Evolutionary conservation across 1,139 yeast species (phyloP).

Genomic region (Lodderomyces margitis): DNA sequence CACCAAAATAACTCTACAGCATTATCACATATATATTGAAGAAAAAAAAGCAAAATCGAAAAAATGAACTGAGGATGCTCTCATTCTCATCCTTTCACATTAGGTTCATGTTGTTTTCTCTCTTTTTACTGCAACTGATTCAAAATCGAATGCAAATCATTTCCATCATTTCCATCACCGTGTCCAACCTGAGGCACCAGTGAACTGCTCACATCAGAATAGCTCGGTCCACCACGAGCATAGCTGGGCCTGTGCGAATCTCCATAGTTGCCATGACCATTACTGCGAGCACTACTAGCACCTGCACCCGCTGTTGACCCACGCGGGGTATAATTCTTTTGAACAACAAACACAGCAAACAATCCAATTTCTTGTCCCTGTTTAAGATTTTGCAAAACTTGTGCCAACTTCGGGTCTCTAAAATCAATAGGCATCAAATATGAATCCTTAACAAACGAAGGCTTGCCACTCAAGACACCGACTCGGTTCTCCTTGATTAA

Average conservation of each 20-base stretch:
- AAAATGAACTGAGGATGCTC: too few species aligned
- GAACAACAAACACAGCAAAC: constrained; percentile 47
- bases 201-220: background rate
- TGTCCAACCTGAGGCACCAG: background rate
- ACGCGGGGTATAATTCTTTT: constrained; percentile 36
- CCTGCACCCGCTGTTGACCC: too few species aligned
- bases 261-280: background rate
- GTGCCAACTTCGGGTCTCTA: constrained; percentile 25
- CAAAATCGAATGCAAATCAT: constrained; percentile 3
- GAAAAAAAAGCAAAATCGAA: too few species aligned
- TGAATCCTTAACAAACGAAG: constrained; percentile 59
- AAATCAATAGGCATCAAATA: constrained; percentile 53
- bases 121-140: constrained; percentile 1
- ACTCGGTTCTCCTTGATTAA: constrained; percentile 49
- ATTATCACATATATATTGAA: too few species aligned
- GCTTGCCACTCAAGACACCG: constrained; percentile 59
- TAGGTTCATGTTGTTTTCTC: too few species aligned
- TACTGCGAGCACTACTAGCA: background rate
- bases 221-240: constrained; percentile 2
- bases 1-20: too few species aligned
- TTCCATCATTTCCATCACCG: background rate
- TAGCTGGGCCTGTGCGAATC: background rate
- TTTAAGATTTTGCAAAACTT: constrained; percentile 22
- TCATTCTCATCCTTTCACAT: too few species aligned
- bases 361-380: constrained; percentile 30